Evolutionary conservation across 2,329 filamentous ascomycete species (phyloP).

Genomic region (Aspergillus versicolor): DNA sequence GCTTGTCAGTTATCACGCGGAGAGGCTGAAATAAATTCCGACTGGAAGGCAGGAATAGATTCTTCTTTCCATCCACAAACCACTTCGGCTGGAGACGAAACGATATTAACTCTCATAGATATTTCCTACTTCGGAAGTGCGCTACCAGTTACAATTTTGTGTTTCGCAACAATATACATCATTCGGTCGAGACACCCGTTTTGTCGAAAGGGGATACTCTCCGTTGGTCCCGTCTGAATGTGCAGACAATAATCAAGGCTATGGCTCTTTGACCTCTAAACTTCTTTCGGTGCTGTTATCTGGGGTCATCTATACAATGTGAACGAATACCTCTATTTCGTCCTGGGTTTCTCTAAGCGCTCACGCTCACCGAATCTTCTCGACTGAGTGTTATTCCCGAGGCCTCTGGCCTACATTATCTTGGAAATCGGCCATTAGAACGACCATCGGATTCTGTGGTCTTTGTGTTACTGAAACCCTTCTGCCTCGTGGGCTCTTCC

Average conservation of each 20-base stretch:
- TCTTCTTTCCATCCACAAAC: neutral
- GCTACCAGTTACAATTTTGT: neutral
- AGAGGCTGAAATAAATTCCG: neutral
- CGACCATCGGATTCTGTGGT: neutral
- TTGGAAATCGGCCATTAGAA: neutral
- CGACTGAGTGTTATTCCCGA: neutral
- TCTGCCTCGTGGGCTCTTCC: neutral
- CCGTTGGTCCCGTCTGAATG: too few species aligned
- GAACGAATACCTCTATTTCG: too few species aligned
- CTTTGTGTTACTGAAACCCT: neutral
- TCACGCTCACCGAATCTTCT: too few species aligned
- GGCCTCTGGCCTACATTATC: neutral
- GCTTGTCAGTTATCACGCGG: neutral
- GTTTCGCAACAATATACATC: neutral
- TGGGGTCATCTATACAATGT: too few species aligned
- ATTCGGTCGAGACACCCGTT: neutral
- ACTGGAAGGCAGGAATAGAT: neutral
- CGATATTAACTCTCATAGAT: neutral
- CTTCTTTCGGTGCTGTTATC: too few species aligned
- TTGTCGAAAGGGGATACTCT: too few species aligned
- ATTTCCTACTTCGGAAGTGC: neutral
- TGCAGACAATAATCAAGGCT: too few species aligned
- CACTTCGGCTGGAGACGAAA: neutral
- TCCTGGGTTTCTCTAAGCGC: too few species aligned
- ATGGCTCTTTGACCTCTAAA: too few species aligned